Evolutionary conservation across 2,329 filamentous ascomycete species (phyloP), one percentile per base, ranked within the genome.

Genomic region (Monosporascus sp.): DNA sequence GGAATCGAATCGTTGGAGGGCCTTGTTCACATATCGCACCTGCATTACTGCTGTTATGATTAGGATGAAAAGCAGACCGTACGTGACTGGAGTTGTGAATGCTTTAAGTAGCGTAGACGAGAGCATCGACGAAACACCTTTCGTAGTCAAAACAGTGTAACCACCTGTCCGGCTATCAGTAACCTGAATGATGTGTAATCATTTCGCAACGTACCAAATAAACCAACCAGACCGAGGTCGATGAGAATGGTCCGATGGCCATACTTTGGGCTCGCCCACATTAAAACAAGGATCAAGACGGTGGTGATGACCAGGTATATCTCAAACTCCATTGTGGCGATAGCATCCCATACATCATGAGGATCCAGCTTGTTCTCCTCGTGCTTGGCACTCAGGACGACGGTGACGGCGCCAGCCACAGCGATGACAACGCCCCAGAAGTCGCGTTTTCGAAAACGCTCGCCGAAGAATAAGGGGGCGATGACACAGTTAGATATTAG

Each of bases 401-500:
- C 92, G 0, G 90, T 91, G 9, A 97, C 91, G 7, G 92, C 93
- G 22, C 94, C 94, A 11, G 78, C 86, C 46, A 97, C 85, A 26
- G 94, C 90, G 59, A 97, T 84, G 27, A 96, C 69, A 5, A 99
- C 93, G 9, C 94, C 94, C 74, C 90, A 85, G 47, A 91, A 87
- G 71, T 99, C 94, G 49, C 91, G 84, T 61, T 79, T 80, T 36
- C 94, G 86, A 66, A 99, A 97, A 49, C 79, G 80, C 73, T 99
- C 94, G 66, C 96, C 92, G 60, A 99, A 86, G 78, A 99, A 86
- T 57, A 94, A 85, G 1, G 94, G 94, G 2, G 94, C 94, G 67
- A 99, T 96, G 56, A 99, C 83, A 71, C 94, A 99, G 73, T 99
- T 99, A 45, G 92, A 96, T 46, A 99, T 86, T 57, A 99, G 77